Evolutionary conservation across 75 land plant genomes (phyloP).

Genomic region (Pinus albicaulis): DNA sequence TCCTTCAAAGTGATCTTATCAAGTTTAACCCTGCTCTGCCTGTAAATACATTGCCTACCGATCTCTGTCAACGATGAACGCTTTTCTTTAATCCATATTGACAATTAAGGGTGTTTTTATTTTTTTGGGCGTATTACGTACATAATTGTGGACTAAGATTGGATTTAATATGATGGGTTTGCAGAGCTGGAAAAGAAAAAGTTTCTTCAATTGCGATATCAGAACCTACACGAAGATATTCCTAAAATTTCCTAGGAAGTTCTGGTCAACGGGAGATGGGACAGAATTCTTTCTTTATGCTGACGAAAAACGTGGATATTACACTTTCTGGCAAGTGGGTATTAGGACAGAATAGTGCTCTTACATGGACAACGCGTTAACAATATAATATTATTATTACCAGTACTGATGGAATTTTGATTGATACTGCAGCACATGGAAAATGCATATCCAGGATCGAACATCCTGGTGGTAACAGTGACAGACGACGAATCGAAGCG

Average conservation of each 20-base stretch:
- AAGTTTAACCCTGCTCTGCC: constrained; percentile 67
- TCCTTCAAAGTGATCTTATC: constrained; percentile 74
- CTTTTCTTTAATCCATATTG: no score
- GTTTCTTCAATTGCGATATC: constrained; percentile 55
- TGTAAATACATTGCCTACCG: constrained; percentile 17
- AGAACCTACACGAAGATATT: constrained; percentile 71
- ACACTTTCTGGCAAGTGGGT: constrained; percentile 61
- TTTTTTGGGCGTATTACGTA: no score
- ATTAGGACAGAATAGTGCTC: not conserved
- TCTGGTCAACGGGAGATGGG: constrained; percentile 61
- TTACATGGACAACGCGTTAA: no score
- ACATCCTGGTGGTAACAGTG: constrained; percentile 56
- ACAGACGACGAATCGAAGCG: constrained; percentile 75
- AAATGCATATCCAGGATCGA: constrained; percentile 46
- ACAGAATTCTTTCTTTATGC: constrained; percentile 57
- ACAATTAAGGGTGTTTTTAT: not conserved
- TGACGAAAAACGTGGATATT: constrained; percentile 52
- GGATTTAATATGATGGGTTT: not conserved
- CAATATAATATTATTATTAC: no score
- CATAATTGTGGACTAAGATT: no score
- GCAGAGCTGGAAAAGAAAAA: constrained; percentile 53
- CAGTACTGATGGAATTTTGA: no score
- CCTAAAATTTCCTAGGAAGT: constrained; percentile 50
- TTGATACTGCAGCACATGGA: constrained; percentile 45
- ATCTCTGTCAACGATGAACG: no score